Evolutionary conservation across 2,329 filamentous ascomycete species (phyloP).

Genomic region (Apiospora koreana): DNA sequence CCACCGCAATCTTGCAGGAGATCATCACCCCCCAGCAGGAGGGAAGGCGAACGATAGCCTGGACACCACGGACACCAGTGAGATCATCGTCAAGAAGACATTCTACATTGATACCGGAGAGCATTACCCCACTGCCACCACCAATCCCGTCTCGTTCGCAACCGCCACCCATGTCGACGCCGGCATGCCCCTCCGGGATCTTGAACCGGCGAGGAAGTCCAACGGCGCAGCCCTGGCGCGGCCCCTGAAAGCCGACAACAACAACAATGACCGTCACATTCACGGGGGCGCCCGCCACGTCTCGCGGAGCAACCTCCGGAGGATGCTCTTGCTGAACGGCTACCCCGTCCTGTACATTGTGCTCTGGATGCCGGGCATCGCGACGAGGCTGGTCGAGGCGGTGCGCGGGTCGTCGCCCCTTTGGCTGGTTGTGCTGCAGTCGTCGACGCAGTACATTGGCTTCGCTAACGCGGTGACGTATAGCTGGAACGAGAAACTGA

Average conservation of each 20-base stretch:
- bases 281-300: slow-evolving; percentile 21
- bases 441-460: slow-evolving; percentile 38
- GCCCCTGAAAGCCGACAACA: too few species aligned
- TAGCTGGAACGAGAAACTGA: slow-evolving; percentile 35
- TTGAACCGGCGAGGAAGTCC: background rate
- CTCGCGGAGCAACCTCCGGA: slow-evolving; percentile 27
- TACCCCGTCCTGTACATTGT: slow-evolving; percentile 39
- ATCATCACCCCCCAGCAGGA: background rate
- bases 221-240: background rate
- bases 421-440: slow-evolving; percentile 32
- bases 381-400: slow-evolving; percentile 34
- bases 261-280: background rate
- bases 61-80: background rate
- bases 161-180: background rate
- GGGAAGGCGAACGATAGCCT: background rate
- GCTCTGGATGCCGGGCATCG: slow-evolving; percentile 40
- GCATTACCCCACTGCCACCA: background rate
- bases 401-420: slow-evolving; percentile 23
- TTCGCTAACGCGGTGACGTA: slow-evolving; percentile 40
- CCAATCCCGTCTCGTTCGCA: background rate
- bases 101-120: background rate
- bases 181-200: background rate
- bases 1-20: background rate
- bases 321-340: slow-evolving; percentile 38
- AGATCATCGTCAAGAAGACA: slow-evolving; percentile 4